Evolutionary conservation across 208 protist genomes (phyloP).

Genomic region (Crithidia brevicula): DNA sequence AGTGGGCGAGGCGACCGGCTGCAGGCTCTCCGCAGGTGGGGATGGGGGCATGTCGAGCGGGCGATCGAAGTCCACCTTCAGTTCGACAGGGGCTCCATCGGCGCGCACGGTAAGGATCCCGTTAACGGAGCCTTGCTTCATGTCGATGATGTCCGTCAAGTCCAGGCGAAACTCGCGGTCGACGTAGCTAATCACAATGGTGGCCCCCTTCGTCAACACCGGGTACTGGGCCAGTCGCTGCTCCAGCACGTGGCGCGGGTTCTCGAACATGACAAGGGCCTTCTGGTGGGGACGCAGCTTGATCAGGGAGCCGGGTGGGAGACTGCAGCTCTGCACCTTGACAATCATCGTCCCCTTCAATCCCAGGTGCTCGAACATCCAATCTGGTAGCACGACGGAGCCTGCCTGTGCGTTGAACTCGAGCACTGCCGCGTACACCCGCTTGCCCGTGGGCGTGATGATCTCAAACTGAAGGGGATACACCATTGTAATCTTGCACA

Average conservation of each 20-base stretch:
- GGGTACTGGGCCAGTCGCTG: constrained; percentile 89
- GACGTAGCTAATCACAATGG: constrained; percentile 93
- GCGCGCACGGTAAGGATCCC: constrained; percentile 93
- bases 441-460: constrained; percentile 34
- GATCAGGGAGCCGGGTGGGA: constrained; percentile 86
- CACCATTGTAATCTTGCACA: constrained; percentile 77
- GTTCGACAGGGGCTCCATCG: constrained; percentile 76
- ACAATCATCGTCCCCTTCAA: constrained; percentile 65
- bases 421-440: constrained; percentile 88
- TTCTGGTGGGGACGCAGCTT: constrained; percentile 92
- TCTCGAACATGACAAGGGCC: constrained; percentile 92
- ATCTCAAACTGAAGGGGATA: constrained; percentile 94
- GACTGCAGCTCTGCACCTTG: constrained; percentile 68
- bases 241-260: constrained; percentile 94
- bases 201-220: constrained; percentile 86
- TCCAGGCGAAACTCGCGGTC: constrained; percentile 87
- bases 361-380: constrained; percentile 93
- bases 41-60: constrained; percentile 91
- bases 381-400: constrained; percentile 89
- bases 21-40: constrained; percentile 35
- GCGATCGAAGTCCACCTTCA: constrained; percentile 95
- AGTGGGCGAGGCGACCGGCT: constrained; percentile 7
- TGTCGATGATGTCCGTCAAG: constrained; percentile 82
- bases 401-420: constrained; percentile 94
- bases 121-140: constrained; percentile 44